phyloP scores from a whole-genome alignment of 78 protist genomes.

The Dictyostelium intermedium region DNA sequence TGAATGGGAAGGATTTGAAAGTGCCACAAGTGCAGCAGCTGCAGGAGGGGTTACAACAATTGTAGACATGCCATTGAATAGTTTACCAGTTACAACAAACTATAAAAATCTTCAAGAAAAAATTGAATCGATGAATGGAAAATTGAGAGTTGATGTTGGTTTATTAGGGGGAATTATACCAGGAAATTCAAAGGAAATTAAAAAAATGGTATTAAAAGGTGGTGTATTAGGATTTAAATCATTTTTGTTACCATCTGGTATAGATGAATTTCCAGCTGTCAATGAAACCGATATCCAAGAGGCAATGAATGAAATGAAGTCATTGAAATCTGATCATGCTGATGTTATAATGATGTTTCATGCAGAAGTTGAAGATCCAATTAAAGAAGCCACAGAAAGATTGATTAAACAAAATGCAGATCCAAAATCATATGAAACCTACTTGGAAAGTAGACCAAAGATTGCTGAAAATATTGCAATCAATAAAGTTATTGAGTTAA shows the following conservation, averaged over 20 bases:
- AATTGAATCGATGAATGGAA: constrained; percentile 38
- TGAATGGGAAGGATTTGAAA: constrained; percentile 72
- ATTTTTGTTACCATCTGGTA: constrained; percentile 49
- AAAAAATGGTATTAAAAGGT: constrained; percentile 49
- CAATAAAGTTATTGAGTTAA: not conserved
- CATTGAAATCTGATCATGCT: not conserved
- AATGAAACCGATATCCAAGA: not conserved
- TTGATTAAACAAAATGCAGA: not conserved
- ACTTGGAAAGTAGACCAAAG: constrained; percentile 39
- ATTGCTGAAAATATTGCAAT: constrained; percentile 43
- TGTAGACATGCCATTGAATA: constrained; percentile 79
- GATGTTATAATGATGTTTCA: constrained; percentile 76
- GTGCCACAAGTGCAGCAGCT: constrained; percentile 81
- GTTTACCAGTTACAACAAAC: constrained; percentile 63
- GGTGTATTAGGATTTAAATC: constrained; percentile 71
- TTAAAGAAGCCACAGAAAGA: not conserved
- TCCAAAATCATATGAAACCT: constrained; percentile 33
- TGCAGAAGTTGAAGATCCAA: constrained; percentile 67
- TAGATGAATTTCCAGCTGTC: constrained; percentile 37
- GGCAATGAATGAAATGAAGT: constrained; percentile 40
- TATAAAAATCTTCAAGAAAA: constrained; percentile 2
- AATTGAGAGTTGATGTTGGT: constrained; percentile 65
- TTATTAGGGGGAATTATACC: constrained; percentile 73
- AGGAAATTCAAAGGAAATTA: not conserved
- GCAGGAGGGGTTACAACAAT: constrained; percentile 87